Evolutionary conservation across 192 early-diverging fungal genomes (phyloP), one percentile per base, ranked within the genome.

Genomic region (Linnemannia elongata): DNA sequence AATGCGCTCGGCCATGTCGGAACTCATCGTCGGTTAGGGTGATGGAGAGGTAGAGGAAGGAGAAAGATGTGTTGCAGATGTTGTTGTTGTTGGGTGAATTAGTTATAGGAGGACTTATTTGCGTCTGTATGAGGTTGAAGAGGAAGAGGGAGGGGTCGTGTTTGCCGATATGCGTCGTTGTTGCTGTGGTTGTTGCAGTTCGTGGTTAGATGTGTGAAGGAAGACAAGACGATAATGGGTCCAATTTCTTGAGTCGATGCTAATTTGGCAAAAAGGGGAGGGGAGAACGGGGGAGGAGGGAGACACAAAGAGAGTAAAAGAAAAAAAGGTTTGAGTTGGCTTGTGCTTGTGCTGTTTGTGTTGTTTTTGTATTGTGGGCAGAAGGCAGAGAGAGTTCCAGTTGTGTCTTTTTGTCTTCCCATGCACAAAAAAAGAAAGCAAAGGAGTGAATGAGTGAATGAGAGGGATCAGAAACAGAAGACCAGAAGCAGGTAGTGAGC

Each of bases 1-100:
- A 80, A 99, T 98, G 88, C 96, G 90, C 81, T 99, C 98, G 18
- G 94, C 92, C 69, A 99, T 95, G 87, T 99, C 97, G 36, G 79
- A 76, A 76, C 66, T 87, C 79, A 87, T 87, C 57, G 41, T 63
- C 27, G 39, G 57, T 36, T 69, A 10, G 30, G n/a, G n/a, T 57
- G 55, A 33, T 33, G 60, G 27, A 13, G 3, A 66, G 27, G 60
- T 33, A 63, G 27, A 1, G 13, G 27, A 30, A 30, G 13, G 4
- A 66, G 9, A 33, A 33, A 52, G 49, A 18, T 1, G 60, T 35
- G 55, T 9, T 13, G 30, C 60, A 66, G 60, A 3, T 66, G 27
- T 66, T 57, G 55, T 22, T 20, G 52, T 24, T 55, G 20, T 24
- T 27, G 55, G 49, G 49, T 52, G 49, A 52, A 18, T 17, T 18